Base-by-base conservation (phyloP, 2,329 filamentous ascomycete species). In the Penicillium sp. region DNA sequence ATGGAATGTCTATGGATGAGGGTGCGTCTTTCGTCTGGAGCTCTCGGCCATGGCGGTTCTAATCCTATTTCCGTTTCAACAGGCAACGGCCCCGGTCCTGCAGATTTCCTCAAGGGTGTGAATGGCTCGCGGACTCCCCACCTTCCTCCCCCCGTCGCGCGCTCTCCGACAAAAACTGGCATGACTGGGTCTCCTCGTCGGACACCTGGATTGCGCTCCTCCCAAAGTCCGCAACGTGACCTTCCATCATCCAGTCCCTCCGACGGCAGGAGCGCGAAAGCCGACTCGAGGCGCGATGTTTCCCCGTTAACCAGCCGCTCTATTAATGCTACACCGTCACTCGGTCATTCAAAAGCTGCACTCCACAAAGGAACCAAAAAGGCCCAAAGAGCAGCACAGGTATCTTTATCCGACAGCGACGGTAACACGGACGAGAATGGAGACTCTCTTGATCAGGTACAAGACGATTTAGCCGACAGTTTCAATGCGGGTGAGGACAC, bases 1-100 rank as follows among this genome's bases (percentile, higher is more conserved):
- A 84, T 70, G 83, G 83, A 61, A 88, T 90, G 87, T 87, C 88
- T 26, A 79, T 89, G 56, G 84, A 84, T 65, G 83, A 88, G 63
- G 88, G 87, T 90, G 81, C 60, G 65, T 60, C 17, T n/a, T 56
- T 49, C n/a, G 3, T 15, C 15, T 11, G 11, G 35, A 41, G 35
- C 11, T 41, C 35, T 8, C 35, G 35, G 35, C 35, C 35, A 41
- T 41, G 5, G 35, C 35, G 35, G 35, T 41, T 41, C 35, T 41
- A 41, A 38, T 17, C 15, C 19, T 58, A 46, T 60, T 69, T 29
- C 69, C 52, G 46, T 44, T 41, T 15, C 21, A 19, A 30, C 63
- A 81, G 78, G 76, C 49, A 78, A 78, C 63, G 75, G 72, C 44
- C 79, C 76, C 26, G 77, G 74, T 46, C 79, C 79, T 35, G 73